phyloP scores from a whole-genome alignment of 139 green algal genomes.

The Chloropicon primus region DNA sequence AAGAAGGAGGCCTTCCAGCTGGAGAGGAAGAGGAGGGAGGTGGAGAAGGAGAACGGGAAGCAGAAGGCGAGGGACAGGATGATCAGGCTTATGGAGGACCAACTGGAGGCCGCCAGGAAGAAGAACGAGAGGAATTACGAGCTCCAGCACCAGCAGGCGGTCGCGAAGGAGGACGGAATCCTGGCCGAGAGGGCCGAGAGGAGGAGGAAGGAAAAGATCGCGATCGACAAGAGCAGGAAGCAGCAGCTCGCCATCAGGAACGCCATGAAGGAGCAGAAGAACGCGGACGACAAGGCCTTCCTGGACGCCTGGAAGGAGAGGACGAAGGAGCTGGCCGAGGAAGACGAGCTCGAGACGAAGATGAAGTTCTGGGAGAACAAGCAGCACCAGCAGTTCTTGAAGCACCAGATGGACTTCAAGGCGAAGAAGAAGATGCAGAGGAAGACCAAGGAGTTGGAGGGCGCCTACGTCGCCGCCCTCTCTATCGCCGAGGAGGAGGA shows the following conservation, averaged over 20 bases:
- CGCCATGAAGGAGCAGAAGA: slow-evolving; percentile 7
- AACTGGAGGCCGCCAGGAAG: background rate
- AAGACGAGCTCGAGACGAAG: slow-evolving; percentile 36
- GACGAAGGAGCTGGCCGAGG: slow-evolving; percentile 26
- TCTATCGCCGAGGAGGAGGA: slow-evolving; percentile 14
- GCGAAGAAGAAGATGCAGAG: background rate
- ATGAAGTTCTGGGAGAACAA: slow-evolving; percentile 17
- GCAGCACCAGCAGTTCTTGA: slow-evolving; percentile 29
- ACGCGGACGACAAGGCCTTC: slow-evolving; percentile 25
- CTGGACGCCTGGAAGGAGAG: slow-evolving; percentile 25
- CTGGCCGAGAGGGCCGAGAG: slow-evolving; percentile 1
- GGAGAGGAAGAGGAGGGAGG: slow-evolving; percentile 19
- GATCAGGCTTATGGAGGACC: slow-evolving; percentile 3
- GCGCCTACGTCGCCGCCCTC: slow-evolving; percentile 4
- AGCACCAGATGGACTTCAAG: slow-evolving; percentile 33
- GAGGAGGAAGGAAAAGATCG: background rate
- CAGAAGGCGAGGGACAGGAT: slow-evolving; percentile 1
- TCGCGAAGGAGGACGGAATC: background rate
- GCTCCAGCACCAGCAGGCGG: background rate
- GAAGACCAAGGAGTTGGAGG: slow-evolving; percentile 9
- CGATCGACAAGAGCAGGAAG: slow-evolving; percentile 21
- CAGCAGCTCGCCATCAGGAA: slow-evolving; percentile 28
- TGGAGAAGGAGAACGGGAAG: slow-evolving; percentile 1
- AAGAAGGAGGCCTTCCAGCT: slow-evolving; percentile 33
- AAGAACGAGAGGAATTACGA: slow-evolving; percentile 5